These are phyloP conservation scores for Salvia hispanica DNA, from an alignment of 257 asterid species.

Conservation along the genomic window DNA sequence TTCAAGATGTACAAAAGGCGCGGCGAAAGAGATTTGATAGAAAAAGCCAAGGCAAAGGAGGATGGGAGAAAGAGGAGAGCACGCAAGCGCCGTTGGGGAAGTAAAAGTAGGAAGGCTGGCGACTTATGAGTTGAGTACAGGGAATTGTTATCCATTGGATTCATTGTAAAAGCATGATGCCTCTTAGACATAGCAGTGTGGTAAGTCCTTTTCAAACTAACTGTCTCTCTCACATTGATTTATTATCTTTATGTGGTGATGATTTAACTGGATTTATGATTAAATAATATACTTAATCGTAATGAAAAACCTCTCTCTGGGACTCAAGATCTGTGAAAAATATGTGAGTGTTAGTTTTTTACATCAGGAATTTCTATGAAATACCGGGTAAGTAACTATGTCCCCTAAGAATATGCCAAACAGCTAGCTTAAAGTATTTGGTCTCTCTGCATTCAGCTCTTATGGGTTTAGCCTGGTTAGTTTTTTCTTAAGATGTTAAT, in stretches of 20 bases:
- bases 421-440: neutral
- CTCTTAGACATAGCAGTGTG: neutral
- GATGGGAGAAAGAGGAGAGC: conserved; percentile 82
- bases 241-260: neutral
- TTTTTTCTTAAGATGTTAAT: no score
- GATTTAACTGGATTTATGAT: neutral
- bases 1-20: conserved; percentile 94
- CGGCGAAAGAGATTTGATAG: conserved; percentile 81
- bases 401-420: neutral
- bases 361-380: neutral
- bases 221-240: neutral
- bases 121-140: conserved; percentile 34
- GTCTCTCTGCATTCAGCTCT: no score
- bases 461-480: no score
- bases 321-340: neutral
- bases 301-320: neutral
- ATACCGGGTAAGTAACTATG: neutral
- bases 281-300: neutral
- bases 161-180: neutral
- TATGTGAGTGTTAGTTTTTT: neutral
- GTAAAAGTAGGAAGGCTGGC: conserved; percentile 47
- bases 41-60: conserved; percentile 58
- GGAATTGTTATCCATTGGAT: neutral
- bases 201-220: neutral
- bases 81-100: conserved; percentile 69